A percentile compares a stretch with the other conserved stretches of the same genome.
These are phyloP conservation scores for Ganoderma meredithae DNA, from an alignment of 1,284 basidiomycete genomes.

Conservation along the genomic window DNA sequence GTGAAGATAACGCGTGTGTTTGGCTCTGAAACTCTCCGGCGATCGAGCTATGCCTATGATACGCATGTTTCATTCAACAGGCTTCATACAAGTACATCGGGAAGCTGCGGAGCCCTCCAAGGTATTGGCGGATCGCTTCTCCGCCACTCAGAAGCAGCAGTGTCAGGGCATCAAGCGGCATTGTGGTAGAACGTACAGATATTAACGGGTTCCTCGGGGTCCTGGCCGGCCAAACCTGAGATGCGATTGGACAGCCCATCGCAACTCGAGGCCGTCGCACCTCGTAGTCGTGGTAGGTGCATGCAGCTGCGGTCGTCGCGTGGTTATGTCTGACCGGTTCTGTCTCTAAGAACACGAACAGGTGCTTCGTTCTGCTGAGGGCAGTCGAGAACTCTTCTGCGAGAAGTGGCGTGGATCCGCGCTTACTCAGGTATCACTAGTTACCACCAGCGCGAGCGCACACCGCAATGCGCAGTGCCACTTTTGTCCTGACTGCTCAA, in stretches of 20 bases:
- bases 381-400: neutral
- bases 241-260: neutral
- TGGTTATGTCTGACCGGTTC: neutral
- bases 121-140: neutral
- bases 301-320: neutral
- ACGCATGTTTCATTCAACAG: neutral
- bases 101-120: neutral
- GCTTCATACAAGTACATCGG: neutral
- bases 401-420: neutral
- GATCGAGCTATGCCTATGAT: neutral
- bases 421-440: too few species aligned
- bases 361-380: neutral
- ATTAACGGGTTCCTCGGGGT: neutral
- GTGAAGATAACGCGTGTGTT: neutral
- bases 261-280: neutral
- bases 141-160: neutral
- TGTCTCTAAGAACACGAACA: neutral
- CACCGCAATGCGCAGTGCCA: neutral
- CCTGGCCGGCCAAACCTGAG: neutral
- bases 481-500: neutral
- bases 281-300: conserved; percentile 4
- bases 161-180: too few species aligned
- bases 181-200: neutral
- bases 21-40: neutral
- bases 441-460: neutral